Percentiles rank a stretch among this genome's conserved stretches.
Conservation (phyloP, 164 flowering plant genomes). For the Kalanchoe fedtschenkoi region DNA sequence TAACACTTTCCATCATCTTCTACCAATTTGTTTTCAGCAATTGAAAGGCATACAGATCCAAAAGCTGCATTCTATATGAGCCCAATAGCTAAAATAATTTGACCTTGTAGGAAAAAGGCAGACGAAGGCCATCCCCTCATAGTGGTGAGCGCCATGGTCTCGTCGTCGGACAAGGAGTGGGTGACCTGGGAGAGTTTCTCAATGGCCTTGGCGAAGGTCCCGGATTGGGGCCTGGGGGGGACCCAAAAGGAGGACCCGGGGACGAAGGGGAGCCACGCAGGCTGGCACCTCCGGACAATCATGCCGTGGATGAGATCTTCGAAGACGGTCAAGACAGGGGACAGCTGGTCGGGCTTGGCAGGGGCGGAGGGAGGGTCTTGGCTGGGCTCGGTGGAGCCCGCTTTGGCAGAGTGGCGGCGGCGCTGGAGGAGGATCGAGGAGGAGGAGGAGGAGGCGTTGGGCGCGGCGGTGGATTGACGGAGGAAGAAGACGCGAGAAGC, state of each 20-base stretch:
- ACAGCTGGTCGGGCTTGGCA: background rate
- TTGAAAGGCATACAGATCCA: too few species aligned
- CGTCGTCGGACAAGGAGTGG: background rate
- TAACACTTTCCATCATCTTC: too few species aligned
- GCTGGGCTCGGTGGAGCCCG: too few species aligned
- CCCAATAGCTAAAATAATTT: too few species aligned
- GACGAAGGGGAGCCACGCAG: background rate
- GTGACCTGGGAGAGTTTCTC: background rate
- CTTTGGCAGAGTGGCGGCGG: too few species aligned
- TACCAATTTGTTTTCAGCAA: too few species aligned
- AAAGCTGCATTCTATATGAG: too few species aligned
- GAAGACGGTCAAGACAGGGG: background rate
- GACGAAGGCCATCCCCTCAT: constrained; percentile 3
- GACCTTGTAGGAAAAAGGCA: background rate
- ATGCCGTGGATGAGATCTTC: background rate
- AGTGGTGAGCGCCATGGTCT: background rate
- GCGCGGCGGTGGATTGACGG: too few species aligned
- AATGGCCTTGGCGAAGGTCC: background rate
- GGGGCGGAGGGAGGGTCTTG: too few species aligned
- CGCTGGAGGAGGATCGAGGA: too few species aligned
- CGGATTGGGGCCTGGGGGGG: background rate
- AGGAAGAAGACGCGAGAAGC: too few species aligned
- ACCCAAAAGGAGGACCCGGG: background rate
- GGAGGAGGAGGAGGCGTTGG: too few species aligned
- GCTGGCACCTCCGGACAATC: background rate